phyloP scores from a whole-genome alignment of 148 eudicot genomes.

The Cornus florida region DNA sequence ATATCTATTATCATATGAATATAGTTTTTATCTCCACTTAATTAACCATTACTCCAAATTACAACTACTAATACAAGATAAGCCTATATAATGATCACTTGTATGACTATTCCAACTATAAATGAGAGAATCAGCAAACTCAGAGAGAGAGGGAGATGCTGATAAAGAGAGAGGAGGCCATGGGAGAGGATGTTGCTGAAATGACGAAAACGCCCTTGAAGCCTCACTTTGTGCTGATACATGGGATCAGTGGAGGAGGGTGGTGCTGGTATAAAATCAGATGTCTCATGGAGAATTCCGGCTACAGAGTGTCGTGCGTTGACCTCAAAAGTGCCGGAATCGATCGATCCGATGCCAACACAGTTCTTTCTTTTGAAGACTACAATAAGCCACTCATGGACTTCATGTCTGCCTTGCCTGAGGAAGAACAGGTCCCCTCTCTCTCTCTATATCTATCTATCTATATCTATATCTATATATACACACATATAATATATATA shows the following conservation, averaged over 20 bases:
- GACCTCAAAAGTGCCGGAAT: constrained; percentile 74
- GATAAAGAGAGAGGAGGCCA: not conserved
- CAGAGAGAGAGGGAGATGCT: not conserved
- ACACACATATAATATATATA: not conserved
- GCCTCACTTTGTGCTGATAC: constrained; percentile 71
- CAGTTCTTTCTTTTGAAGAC: constrained; percentile 46
- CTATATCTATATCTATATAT: not conserved
- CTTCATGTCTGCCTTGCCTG: constrained; percentile 53
- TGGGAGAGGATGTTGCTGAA: constrained; percentile 30
- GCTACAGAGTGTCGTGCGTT: constrained; percentile 55
- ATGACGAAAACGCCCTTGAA: constrained; percentile 20
- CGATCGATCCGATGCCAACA: constrained; percentile 43
- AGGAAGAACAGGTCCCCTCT: constrained; percentile 46
- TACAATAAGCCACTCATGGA: constrained; percentile 70
- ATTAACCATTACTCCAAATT: not conserved
- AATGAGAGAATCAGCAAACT: not conserved
- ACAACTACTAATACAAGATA: not conserved
- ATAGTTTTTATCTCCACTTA: not conserved
- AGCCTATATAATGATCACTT: not conserved
- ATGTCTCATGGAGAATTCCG: constrained; percentile 59
- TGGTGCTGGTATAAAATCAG: constrained; percentile 93
- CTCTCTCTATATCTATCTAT: constrained; percentile 8
- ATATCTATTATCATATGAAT: too few species aligned
- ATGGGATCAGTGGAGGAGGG: constrained; percentile 68
- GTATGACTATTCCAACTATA: not conserved